These are phyloP conservation scores for Rhodotorula mucilaginosa DNA, from an alignment of 1,284 basidiomycete genomes.

Conservation along the genomic window DNA sequence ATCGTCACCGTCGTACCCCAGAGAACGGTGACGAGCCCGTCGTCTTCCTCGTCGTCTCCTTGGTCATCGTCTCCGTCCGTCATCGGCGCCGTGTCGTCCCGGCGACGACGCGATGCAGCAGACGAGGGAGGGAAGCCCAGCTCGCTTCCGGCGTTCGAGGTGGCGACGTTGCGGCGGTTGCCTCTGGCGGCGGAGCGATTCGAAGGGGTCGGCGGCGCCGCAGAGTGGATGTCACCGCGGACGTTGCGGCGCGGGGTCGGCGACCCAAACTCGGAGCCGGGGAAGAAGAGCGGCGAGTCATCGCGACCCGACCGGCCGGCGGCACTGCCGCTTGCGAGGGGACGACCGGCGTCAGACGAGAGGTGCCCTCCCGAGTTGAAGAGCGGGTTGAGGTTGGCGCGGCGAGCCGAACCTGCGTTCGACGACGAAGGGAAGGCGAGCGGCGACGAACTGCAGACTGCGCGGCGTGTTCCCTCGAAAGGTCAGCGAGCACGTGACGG, in stretches of 20 bases:
- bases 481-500: not conserved
- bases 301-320: conserved; percentile 11
- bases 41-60: conserved; percentile 46
- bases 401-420: conserved; percentile 2
- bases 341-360: conserved; percentile 25
- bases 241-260: conserved; percentile 39
- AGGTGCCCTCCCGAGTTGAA: conserved; percentile 21
- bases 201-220: conserved; percentile 38
- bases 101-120: not conserved
- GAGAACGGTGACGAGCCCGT: conserved; percentile 77
- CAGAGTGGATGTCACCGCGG: conserved; percentile 47
- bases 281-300: conserved; percentile 42
- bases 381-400: conserved; percentile 11
- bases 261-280: conserved; percentile 37
- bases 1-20: conserved; percentile 97
- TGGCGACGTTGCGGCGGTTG: conserved; percentile 7
- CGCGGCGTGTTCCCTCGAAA: not conserved
- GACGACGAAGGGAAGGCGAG: conserved; percentile 35
- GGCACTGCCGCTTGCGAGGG: not conserved
- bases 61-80: conserved; percentile 23
- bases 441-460: conserved; percentile 25
- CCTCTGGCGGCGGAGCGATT: conserved; percentile 16
- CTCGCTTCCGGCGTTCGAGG: conserved; percentile 19
- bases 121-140: conserved; percentile 24
- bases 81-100: not conserved